phyloP scores from a whole-genome alignment of 2,329 filamentous ascomycete genomes.

The Parastagonospora nodorum region DNA sequence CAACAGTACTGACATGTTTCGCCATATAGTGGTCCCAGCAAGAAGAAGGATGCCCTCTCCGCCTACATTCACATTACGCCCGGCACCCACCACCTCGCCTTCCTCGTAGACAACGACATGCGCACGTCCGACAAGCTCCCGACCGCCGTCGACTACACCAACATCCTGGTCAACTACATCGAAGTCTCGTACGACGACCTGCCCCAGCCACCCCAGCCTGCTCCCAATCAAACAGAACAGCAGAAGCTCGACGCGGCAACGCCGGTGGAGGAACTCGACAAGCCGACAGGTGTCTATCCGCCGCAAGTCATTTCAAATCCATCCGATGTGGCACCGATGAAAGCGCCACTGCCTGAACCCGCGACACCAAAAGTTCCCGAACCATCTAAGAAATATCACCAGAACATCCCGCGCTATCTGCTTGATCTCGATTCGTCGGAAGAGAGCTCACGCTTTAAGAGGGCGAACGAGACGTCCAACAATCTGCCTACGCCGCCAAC shows the following conservation, averaged over 20 bases:
- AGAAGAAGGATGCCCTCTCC: slow-evolving; percentile 66
- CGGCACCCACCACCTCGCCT: slow-evolving; percentile 95
- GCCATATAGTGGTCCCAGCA: slow-evolving; percentile 45
- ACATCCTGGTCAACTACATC: slow-evolving; percentile 97
- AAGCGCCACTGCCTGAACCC: slow-evolving; percentile 29
- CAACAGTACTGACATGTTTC: slow-evolving; percentile 32
- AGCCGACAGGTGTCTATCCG: slow-evolving; percentile 33
- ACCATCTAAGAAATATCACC: slow-evolving; percentile 64
- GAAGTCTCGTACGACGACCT: slow-evolving; percentile 83
- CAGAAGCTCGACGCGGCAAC: slow-evolving; percentile 23
- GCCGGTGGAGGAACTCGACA: slow-evolving; percentile 33
- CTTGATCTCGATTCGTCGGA: slow-evolving; percentile 85
- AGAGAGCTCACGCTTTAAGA: slow-evolving; percentile 73
- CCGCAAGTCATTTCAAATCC: slow-evolving; percentile 52
- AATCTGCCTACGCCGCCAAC: slow-evolving; percentile 83
- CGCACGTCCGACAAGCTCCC: slow-evolving; percentile 83
- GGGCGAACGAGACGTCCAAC: slow-evolving; percentile 74
- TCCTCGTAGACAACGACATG: slow-evolving; percentile 94
- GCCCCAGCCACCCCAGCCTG: slow-evolving; percentile 35
- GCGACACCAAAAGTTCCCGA: slow-evolving; percentile 33
- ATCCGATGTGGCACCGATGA: slow-evolving; percentile 32
- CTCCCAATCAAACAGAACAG: slow-evolving; percentile 18
- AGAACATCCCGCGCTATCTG: slow-evolving; percentile 81
- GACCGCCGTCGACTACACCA: slow-evolving; percentile 96
- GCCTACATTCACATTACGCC: slow-evolving; percentile 83